These are phyloP conservation scores for Kickxella alabastrina DNA, from an alignment of 192 early-diverging fungal species.

Conservation along the genomic window DNA sequence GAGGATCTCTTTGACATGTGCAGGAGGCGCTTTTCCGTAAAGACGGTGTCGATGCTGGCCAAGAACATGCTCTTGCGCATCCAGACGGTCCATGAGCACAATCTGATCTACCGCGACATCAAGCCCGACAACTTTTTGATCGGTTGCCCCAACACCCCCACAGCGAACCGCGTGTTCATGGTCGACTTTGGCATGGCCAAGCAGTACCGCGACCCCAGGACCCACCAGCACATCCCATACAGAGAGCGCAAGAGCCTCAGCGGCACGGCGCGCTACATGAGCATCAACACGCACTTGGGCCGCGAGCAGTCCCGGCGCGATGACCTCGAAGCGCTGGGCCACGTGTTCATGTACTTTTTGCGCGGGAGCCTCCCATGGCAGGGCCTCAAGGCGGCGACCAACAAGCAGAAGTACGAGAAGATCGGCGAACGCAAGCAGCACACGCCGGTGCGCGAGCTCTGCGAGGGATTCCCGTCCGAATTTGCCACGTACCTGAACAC, in stretches of 20 bases:
- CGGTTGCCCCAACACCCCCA: slow-evolving; percentile 65
- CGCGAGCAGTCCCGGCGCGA: slow-evolving; percentile 97
- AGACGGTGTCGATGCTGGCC: slow-evolving; percentile 95
- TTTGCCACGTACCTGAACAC: slow-evolving; percentile 88
- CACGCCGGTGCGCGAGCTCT: slow-evolving; percentile 82
- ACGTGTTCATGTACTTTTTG: slow-evolving; percentile 99
- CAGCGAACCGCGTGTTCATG: slow-evolving; percentile 71
- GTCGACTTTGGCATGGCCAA: slow-evolving; percentile 99
- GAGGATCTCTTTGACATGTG: slow-evolving; percentile 98
- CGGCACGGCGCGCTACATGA: slow-evolving; percentile 98
- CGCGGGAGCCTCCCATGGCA: slow-evolving; percentile 95
- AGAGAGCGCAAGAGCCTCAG: slow-evolving; percentile 91
- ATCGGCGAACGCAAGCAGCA: slow-evolving; percentile 98
- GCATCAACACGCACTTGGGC: slow-evolving; percentile 96
- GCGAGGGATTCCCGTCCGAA: slow-evolving; percentile 89
- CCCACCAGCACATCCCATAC: slow-evolving; percentile 96
- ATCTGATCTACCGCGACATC: slow-evolving; percentile 96
- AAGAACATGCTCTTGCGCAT: slow-evolving; percentile 90
- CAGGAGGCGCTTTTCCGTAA: slow-evolving; percentile 82
- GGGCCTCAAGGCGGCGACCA: slow-evolving; percentile 93
- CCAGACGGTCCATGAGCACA: slow-evolving; percentile 90
- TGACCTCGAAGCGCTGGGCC: slow-evolving; percentile 94
- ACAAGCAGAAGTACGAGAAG: slow-evolving; percentile 99
- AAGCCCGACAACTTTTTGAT: slow-evolving; percentile 99
- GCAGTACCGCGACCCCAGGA: slow-evolving; percentile 93